A percentile compares a stretch with the other conserved stretches of the same genome.
Conservation (phyloP, 352 stramenopile genomes). For the Phytophthora europaea region DNA sequence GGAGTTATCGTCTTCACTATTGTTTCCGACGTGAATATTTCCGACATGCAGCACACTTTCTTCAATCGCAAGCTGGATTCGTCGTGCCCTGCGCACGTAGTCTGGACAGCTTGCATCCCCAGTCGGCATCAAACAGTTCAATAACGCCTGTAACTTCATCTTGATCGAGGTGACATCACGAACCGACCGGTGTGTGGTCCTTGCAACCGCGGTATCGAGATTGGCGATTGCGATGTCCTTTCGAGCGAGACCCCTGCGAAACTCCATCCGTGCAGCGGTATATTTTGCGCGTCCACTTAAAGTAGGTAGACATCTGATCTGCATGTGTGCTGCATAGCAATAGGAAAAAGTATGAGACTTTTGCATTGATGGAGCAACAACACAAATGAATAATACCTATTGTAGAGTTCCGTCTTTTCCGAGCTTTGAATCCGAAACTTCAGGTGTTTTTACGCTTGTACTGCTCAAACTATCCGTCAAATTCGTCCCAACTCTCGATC, state of each 20-base stretch:
- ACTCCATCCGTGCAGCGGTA: constrained; percentile 22
- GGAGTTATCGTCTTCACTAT: no score
- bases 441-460: background rate
- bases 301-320: constrained; percentile 6
- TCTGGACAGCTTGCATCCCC: no score
- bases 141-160: no score
- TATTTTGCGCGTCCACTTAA: constrained; percentile 7
- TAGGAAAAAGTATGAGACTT: background rate
- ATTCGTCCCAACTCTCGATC: background rate
- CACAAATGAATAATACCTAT: background rate
- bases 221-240: constrained; percentile 10
- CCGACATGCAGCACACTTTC: no score
- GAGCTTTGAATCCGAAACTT: background rate
- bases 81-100: no score
- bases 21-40: no score
- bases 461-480: background rate
- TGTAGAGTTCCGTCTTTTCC: background rate
- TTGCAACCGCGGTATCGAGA: constrained; percentile 12
- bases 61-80: no score
- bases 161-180: no score
- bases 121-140: no score
- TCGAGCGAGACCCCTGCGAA: constrained; percentile 8
- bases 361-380: background rate
- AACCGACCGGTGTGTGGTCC: background rate
- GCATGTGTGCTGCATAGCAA: background rate